A percentile compares a stretch with the other conserved stretches of the same genome.
phyloP scores from a whole-genome alignment of 352 stramenopile genomes.

The Phytophthora megakarya region DNA sequence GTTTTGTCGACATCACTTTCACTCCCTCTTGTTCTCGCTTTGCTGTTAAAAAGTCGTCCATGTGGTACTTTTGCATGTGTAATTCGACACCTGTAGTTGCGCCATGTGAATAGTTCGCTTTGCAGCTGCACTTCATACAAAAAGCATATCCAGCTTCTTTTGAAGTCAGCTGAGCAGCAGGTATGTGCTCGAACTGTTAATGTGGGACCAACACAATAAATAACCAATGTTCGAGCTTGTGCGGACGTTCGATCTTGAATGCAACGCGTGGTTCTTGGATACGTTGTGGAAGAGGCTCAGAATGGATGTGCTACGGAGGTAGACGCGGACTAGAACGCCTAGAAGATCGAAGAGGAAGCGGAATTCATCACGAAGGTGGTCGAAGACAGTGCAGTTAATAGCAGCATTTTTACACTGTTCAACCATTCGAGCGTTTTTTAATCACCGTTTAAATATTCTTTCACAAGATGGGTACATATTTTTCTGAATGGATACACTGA shows the following conservation, averaged over 20 bases:
- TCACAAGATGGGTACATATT: too few species aligned
- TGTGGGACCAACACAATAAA: conserved; percentile 10
- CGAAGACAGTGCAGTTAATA: too few species aligned
- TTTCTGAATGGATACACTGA: too few species aligned
- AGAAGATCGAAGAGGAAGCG: too few species aligned
- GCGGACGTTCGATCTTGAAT: background rate
- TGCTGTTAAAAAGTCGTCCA: background rate
- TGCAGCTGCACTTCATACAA: background rate
- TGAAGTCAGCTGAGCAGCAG: background rate
- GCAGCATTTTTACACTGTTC: too few species aligned
- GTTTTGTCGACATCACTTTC: background rate
- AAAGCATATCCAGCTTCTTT: background rate
- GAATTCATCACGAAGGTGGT: too few species aligned
- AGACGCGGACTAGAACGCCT: too few species aligned
- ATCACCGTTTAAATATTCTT: too few species aligned
- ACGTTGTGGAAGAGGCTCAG: background rate
- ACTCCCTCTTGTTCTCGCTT: background rate
- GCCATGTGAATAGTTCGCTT: background rate
- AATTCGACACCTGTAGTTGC: conserved; percentile 1
- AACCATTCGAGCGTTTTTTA: too few species aligned
- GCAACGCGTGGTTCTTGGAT: conserved; percentile 4
- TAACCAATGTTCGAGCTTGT: background rate
- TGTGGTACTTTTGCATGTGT: conserved; percentile 10
- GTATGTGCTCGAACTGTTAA: background rate
- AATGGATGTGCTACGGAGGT: too few species aligned